These are phyloP conservation scores for Candida verbasci DNA, from an alignment of 805 yeast genomes.

Conservation along the genomic window DNA sequence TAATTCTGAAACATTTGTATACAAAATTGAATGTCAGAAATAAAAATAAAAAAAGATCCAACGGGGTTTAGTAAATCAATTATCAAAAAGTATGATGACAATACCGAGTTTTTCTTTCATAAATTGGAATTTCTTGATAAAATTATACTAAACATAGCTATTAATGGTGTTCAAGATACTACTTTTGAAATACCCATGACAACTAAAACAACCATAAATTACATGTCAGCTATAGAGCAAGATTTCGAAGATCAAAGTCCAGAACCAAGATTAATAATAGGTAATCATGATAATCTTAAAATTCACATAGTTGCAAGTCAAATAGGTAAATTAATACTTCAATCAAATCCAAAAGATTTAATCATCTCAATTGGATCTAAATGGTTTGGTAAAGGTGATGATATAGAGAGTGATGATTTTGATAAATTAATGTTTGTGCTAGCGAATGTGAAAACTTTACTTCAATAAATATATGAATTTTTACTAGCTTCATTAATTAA, in stretches of 20 bases:
- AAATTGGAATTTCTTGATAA: constrained; percentile 35
- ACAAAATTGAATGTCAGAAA: no score
- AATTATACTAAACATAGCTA: constrained; percentile 33
- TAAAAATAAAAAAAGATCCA: constrained; percentile 10
- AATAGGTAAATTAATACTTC: constrained; percentile 39
- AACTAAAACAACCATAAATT: constrained; percentile 17
- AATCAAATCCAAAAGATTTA: constrained; percentile 31
- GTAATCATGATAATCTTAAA: constrained; percentile 44
- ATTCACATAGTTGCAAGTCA: constrained; percentile 47
- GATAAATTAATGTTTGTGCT: constrained; percentile 42
- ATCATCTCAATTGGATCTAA: constrained; percentile 43
- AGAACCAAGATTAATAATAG: constrained; percentile 44
- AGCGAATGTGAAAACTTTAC: constrained; percentile 18
- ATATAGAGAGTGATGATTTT: constrained; percentile 31
- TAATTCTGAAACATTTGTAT: no score
- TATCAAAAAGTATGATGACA: not conserved
- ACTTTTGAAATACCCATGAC: constrained; percentile 42
- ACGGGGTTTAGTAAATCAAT: constrained; percentile 10
- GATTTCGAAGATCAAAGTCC: constrained; percentile 18
- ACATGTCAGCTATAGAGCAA: constrained; percentile 12
- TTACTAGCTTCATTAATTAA: no score
- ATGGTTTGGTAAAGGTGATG: constrained; percentile 40
- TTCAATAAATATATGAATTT: no score
- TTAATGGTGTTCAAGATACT: constrained; percentile 46
- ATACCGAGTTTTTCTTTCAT: constrained; percentile 18